phyloP scores from a whole-genome alignment of 192 early-diverging fungal species.

The Mortierella antarctica region DNA sequence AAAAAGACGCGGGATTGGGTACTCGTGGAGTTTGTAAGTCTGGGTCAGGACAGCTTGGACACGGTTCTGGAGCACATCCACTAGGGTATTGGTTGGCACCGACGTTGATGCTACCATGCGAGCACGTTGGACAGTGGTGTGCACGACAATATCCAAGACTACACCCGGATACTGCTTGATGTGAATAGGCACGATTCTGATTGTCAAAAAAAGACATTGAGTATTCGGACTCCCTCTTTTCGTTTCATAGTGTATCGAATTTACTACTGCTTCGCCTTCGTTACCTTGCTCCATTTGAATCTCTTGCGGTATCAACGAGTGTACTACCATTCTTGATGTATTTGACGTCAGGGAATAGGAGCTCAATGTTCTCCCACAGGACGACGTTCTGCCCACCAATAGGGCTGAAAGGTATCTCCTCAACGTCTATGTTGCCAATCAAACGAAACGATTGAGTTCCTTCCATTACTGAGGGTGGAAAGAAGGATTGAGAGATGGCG shows the following conservation, averaged over 20 bases:
- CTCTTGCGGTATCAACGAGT: background rate
- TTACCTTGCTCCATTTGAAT: background rate
- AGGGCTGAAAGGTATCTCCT: background rate
- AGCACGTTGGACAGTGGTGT: background rate
- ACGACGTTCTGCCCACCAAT: conserved; percentile 17
- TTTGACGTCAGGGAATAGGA: conserved; percentile 16
- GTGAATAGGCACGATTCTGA: conserved; percentile 10
- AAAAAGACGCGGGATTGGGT: conserved; percentile 16
- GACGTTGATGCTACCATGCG: too few relatives aligned
- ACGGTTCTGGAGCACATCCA: conserved; percentile 12
- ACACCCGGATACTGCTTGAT: conserved; percentile 18
- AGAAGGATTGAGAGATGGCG: too few relatives aligned
- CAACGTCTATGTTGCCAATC: background rate
- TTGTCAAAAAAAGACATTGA: too few relatives aligned
- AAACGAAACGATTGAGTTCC: conserved; percentile 28
- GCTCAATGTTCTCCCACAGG: conserved; percentile 20
- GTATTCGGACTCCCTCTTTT: too few relatives aligned
- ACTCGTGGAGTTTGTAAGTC: conserved; percentile 26
- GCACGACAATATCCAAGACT: conserved; percentile 17
- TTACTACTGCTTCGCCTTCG: background rate
- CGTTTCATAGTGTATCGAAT: too few relatives aligned
- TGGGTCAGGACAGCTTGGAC: conserved; percentile 18
- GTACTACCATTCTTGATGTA: background rate
- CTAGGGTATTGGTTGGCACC: too few relatives aligned
- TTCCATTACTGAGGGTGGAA: too few relatives aligned